These are phyloP conservation scores for Aureobasidium namibiae DNA, from an alignment of 2,329 filamentous ascomycete species.

Conservation along the genomic window DNA sequence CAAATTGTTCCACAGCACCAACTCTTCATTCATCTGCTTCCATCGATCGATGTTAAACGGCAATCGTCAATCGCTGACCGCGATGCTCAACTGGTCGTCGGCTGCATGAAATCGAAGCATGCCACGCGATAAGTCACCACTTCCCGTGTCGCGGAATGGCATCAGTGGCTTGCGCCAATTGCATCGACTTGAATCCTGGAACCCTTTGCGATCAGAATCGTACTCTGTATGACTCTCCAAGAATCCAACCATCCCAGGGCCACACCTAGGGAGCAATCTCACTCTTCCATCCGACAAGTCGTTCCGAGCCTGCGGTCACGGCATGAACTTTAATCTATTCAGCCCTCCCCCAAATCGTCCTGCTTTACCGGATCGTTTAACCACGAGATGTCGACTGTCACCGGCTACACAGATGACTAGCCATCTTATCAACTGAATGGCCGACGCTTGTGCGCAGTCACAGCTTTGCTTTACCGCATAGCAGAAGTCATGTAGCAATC, in stretches of 20 bases:
- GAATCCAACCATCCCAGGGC: neutral
- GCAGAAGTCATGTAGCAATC: neutral
- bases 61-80: constrained; percentile 1
- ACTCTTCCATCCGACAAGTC: neutral
- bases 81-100: neutral
- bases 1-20: constrained; percentile 3
- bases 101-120: constrained; percentile 11
- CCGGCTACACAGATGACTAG: neutral
- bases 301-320: neutral
- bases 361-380: neutral
- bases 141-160: constrained; percentile 8
- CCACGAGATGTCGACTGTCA: neutral
- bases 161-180: constrained; percentile 8
- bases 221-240: neutral
- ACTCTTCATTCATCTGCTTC: neutral
- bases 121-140: constrained; percentile 8
- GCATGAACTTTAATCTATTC: neutral
- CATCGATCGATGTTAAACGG: constrained; percentile 7
- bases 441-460: neutral
- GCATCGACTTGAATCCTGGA: neutral
- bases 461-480: neutral
- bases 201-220: neutral
- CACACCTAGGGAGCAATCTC: neutral
- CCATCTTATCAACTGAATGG: neutral
- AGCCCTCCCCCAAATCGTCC: neutral